phyloP scores from a whole-genome alignment of 805 yeast species.

The Metschnikowia cubensis region DNA sequence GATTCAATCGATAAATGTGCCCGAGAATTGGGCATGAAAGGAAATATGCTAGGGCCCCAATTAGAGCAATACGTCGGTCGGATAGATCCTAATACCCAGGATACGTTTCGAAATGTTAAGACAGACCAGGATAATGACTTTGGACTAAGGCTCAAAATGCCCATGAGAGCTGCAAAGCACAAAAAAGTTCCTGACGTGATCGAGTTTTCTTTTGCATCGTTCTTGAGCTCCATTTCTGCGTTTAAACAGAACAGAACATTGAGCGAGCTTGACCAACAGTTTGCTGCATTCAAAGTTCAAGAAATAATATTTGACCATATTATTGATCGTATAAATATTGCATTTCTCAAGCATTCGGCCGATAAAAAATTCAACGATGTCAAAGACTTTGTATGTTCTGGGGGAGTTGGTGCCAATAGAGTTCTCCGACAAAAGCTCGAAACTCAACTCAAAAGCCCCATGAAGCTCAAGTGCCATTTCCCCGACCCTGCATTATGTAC shows the following conservation, averaged over 20 bases:
- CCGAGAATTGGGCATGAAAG: constrained; percentile 71
- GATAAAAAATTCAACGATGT: constrained; percentile 36
- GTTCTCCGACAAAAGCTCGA: constrained; percentile 48
- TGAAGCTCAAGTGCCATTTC: constrained; percentile 45
- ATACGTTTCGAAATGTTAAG: constrained; percentile 19
- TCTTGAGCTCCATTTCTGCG: constrained; percentile 50
- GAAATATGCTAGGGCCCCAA: constrained; percentile 84
- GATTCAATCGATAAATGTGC: constrained; percentile 94
- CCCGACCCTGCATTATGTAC: constrained; percentile 78
- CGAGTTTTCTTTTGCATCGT: constrained; percentile 74
- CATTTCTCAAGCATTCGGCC: constrained; percentile 37
- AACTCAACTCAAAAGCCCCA: constrained; percentile 27
- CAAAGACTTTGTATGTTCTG: constrained; percentile 71
- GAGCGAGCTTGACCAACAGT: constrained; percentile 45
- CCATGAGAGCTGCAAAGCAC: constrained; percentile 32
- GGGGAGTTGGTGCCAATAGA: constrained; percentile 87
- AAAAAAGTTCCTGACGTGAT: constrained; percentile 25
- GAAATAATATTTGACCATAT: constrained; percentile 69
- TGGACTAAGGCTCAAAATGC: constrained; percentile 26
- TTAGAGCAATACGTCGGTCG: constrained; percentile 53
- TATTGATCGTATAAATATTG: constrained; percentile 54
- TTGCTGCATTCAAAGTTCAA: constrained; percentile 59
- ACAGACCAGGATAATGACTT: constrained; percentile 23
- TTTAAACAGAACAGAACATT: constrained; percentile 26
- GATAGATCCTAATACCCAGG: constrained; percentile 24